A percentile compares a stretch with the other conserved stretches of the same genome.
phyloP scores from a whole-genome alignment of 768 basidiomycete genomes.

The Pleurotus giganteus region DNA sequence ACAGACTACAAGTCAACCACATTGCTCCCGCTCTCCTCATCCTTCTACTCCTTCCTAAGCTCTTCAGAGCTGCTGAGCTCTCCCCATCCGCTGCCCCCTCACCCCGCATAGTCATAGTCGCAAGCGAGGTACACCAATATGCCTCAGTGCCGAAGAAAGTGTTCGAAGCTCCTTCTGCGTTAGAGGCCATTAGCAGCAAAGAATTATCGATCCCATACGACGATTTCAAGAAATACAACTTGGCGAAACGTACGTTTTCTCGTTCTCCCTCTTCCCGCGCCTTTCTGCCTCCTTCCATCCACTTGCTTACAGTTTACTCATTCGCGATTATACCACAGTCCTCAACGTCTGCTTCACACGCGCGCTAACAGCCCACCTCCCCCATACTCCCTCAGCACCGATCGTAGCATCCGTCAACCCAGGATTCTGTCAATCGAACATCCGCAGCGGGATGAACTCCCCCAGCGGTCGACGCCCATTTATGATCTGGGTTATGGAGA shows the following conservation, averaged over 20 bases:
- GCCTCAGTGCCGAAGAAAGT: constrained; percentile 20
- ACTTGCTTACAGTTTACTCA: background rate
- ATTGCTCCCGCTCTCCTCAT: constrained; percentile 39
- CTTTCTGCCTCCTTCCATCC: background rate
- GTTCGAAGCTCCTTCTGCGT: background rate
- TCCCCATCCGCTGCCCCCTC: constrained; percentile 24
- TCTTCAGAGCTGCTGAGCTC: constrained; percentile 28
- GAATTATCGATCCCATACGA: background rate
- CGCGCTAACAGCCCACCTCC: constrained; percentile 29
- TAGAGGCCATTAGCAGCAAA: background rate
- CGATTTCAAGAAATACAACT: constrained; percentile 21
- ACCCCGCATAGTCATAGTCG: constrained; percentile 39
- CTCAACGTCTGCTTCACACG: constrained; percentile 39
- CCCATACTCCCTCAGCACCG: constrained; percentile 14
- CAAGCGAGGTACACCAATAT: constrained; percentile 40
- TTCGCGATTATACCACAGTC: constrained; percentile 23
- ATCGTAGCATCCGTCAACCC: constrained; percentile 38
- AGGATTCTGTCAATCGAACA: constrained; percentile 38
- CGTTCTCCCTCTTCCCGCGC: background rate
- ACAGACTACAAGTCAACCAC: constrained; percentile 48
- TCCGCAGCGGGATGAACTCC: constrained; percentile 25
- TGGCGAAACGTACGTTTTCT: constrained; percentile 33
- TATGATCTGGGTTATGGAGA: constrained; percentile 23
- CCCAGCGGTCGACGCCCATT: constrained; percentile 11
- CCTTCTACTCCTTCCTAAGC: constrained; percentile 39